Conservation (phyloP, 2,329 filamentous ascomycete genomes). For the Aspergillus candidus region DNA sequence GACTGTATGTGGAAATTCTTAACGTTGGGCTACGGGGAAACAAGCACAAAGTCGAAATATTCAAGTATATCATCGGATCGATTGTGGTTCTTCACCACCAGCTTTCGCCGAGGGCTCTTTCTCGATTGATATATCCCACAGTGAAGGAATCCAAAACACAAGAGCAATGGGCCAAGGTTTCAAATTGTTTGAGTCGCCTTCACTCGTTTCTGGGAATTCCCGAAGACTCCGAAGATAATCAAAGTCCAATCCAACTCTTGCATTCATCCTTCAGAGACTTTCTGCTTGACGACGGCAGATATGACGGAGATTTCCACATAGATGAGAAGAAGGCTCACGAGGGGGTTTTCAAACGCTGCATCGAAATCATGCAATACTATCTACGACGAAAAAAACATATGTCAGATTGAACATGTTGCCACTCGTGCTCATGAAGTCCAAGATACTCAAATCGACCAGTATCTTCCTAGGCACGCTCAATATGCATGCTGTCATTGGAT, state of each 20-base stretch:
- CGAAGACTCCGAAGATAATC: neutral
- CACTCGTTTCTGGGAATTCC: neutral
- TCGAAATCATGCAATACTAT: neutral
- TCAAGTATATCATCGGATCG: neutral
- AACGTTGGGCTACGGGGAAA: too few species aligned
- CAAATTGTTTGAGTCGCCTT: neutral
- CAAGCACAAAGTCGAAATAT: too few species aligned
- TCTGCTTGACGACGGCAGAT: neutral
- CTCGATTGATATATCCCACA: neutral
- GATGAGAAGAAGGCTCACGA: neutral
- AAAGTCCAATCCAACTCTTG: neutral
- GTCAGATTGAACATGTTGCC: neutral
- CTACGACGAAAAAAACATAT: neutral
- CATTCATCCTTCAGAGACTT: slow-evolving; percentile 7
- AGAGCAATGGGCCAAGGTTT: too few species aligned
- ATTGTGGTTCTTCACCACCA: neutral
- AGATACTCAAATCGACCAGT: neutral
- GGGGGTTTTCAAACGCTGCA: neutral
- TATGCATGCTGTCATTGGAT: slow-evolving; percentile 5
- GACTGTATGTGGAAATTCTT: too few species aligned
- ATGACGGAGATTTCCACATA: neutral
- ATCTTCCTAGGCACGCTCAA: neutral
- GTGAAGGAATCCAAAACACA: too few species aligned
- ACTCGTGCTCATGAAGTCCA: neutral
- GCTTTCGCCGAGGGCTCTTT: neutral